Evolutionary conservation across 75 land plant genomes (phyloP).

Genomic region (Azolla pinnata): DNA sequence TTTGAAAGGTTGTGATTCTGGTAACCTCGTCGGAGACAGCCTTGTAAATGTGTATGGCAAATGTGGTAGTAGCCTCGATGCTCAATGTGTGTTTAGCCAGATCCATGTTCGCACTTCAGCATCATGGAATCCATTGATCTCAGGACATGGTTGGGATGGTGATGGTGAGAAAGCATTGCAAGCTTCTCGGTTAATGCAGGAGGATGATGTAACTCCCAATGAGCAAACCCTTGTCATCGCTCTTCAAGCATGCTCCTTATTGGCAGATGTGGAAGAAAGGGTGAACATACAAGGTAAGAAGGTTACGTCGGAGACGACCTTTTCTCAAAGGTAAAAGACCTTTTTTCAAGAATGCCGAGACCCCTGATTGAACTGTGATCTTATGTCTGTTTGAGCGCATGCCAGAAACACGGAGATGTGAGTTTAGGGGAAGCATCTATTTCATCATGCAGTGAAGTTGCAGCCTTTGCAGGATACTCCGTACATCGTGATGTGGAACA

Average conservation of each 20-base stretch:
- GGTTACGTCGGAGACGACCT: too few relatives aligned
- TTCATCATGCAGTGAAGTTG: constrained; percentile 4
- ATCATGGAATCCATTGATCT: constrained; percentile 8
- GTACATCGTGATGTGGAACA: constrained; percentile 21
- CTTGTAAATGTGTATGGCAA: constrained; percentile 4
- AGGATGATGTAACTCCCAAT: constrained; percentile 26
- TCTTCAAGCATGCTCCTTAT: constrained; percentile 31
- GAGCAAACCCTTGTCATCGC: constrained; percentile 26
- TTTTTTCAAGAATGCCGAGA: too few relatives aligned
- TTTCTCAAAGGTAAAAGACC: too few relatives aligned
- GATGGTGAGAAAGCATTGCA: constrained; percentile 4
- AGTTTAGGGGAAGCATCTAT: too few relatives aligned
- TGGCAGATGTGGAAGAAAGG: constrained; percentile 24
- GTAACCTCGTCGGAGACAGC: constrained; percentile 2
- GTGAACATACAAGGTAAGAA: constrained; percentile 1
- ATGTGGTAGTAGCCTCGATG: constrained; percentile 6
- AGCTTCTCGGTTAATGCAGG: neutral
- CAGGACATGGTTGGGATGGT: constrained; percentile 3
- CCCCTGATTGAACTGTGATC: too few relatives aligned
- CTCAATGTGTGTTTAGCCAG: constrained; percentile 4
- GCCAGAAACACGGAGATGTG: too few relatives aligned
- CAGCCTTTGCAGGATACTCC: constrained; percentile 7
- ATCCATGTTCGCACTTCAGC: neutral
- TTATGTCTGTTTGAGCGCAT: too few relatives aligned
- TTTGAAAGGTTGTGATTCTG: neutral